Base-by-base conservation (phyloP, 176 grass and related monocot species). In the Miscanthus lutarioriparius region DNA sequence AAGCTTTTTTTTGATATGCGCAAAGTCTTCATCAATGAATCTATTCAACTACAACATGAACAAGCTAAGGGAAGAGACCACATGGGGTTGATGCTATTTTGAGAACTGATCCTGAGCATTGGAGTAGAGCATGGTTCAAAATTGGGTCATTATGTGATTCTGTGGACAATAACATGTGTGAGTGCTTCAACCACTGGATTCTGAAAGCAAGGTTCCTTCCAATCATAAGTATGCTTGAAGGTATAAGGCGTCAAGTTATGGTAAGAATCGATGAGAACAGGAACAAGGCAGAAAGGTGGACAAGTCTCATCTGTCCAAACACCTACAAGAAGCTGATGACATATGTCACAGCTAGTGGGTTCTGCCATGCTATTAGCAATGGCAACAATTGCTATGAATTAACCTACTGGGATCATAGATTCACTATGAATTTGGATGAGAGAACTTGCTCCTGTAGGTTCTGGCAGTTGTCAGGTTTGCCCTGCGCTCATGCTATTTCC, bases 191-290 rank as follows among this genome's bases (percentile, higher is more conserved):
- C n/a, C 58, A 62, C 1, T 62, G n/a, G 58, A 25, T 62, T 25
- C 1, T 62, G n/a, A 25, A 25, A 26, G 2, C 23, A 11, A 62
- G 58, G 58, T 62, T 62, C 9, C 23, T 62, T 26, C 58, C 58
- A 25, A 62, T 62, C 0, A 26, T 62, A 3, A 62, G 58, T 32
- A 96, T 96, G 49, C 17, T 53, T 2, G 49, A 53, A 20, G 49
- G 49, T 0, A 53, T 53, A 19, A 61, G 58, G 9, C 6, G 58
- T 8, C n/a, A 61, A 61, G 58, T 61, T 8, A 61, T 61, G n/a
- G 58, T 61, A 2, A 61, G n/a, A 23, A 61, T 61, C n/a, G n/a
- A 61, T 10, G 7, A 25, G 3, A 61, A 61, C 9, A 61, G 58
- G 58, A 19, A 1, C 3, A 61, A 61, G 58, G 58, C 8, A 23